Evolutionary conservation across 2,329 filamentous ascomycete species (phyloP), one percentile per base, ranked within the genome.

Genomic region (Talaromyces sp.): DNA sequence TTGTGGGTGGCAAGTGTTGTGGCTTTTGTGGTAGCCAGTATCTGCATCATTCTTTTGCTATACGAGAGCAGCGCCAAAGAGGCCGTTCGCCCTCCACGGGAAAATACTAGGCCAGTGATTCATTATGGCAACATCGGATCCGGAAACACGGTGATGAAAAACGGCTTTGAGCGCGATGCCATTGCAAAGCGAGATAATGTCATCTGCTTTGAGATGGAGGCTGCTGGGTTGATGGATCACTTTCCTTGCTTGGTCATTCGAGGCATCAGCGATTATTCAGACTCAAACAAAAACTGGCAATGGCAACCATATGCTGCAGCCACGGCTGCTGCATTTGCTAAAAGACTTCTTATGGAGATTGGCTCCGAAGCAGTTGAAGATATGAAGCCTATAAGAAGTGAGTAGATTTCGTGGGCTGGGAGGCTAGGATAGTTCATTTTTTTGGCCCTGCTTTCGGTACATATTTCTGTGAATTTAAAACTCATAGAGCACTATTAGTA

Each of bases 191-290:
- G 58, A 24, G 55, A 62, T 38, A 51, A 60, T 10, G 51, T 62
- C n/a, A 51, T 67, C 41, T 60, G 62, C 21, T 66, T 66, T 32
- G 64, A 66, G 38, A 66, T 59, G 62, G 61, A 61, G 58, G 60
- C 32, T 13, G 32, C 32, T 14, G 32, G 32, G 5, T 24, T 61
- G 11, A 62, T 65, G 62, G 62, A 62, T 35, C 21, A 61, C 19
- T 66, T 66, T 49, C 64, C 64, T 17, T 65, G 62, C 26, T 31
- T 65, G n/a, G 59, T 65, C 21, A 58, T 67, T 35, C 32, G 32
- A 35, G 32, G 32, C 13, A 35, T 35, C 32, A 35, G 32, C 32
- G 32, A 35, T 35, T 35, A 35, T 35, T 35, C 32, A 35, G 32
- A 35, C 32, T 35, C 32, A 13, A 35, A 13, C 11, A 35, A 35